These are phyloP conservation scores for Candida pseudoviswanathii DNA, from an alignment of 1,139 yeast genomes.

Conservation along the genomic window DNA sequence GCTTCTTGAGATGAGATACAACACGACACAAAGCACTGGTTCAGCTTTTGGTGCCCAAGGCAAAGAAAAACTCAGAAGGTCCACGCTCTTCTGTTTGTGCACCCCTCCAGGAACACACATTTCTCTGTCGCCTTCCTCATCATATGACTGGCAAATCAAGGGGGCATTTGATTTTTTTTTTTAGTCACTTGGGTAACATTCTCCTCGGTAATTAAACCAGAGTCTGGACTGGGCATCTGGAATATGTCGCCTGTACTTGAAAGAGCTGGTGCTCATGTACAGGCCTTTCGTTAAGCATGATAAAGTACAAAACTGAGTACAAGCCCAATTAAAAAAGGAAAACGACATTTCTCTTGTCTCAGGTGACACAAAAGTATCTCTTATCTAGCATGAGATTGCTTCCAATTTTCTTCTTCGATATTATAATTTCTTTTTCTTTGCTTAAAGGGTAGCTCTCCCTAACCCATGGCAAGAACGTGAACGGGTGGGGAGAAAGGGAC, in stretches of 20 bases:
- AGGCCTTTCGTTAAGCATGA: background rate
- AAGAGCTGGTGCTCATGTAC: background rate
- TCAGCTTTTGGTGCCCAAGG: no score
- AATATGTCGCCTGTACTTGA: no score
- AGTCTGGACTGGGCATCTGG: background rate
- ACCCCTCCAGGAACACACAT: no score
- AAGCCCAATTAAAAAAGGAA: background rate
- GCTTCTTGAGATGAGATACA: no score
- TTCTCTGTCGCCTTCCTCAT: no score
- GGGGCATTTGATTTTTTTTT: no score
- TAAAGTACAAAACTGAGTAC: background rate
- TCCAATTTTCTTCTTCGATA: background rate
- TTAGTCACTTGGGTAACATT: background rate
- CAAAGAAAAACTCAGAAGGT: no score
- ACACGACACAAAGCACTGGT: no score
- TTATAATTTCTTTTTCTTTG: background rate
- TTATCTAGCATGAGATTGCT: constrained; percentile 1
- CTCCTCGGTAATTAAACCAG: background rate
- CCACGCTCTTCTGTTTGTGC: no score
- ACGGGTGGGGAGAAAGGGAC: no score
- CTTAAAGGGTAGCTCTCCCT: background rate
- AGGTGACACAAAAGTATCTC: background rate
- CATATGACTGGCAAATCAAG: no score
- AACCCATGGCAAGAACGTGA: no score
- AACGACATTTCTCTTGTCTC: background rate